Conservation (phyloP, 73 alveolate species). For the Blepharisma stoltei region DNA sequence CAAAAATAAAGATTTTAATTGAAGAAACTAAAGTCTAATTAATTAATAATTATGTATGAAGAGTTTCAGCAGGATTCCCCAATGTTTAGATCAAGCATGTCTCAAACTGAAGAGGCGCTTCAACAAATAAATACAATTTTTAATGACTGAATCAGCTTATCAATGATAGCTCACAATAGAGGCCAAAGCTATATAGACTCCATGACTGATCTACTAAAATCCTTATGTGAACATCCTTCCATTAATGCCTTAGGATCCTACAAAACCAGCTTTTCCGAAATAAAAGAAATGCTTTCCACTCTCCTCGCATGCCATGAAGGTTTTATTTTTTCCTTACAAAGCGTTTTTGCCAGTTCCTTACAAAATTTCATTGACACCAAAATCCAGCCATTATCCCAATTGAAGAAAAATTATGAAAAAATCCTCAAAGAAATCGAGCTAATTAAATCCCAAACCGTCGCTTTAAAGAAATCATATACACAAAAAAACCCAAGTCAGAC, state of each 20-base stretch:
- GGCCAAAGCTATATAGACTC: slow-evolving; percentile 5
- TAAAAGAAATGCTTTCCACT: background rate
- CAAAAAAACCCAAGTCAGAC: background rate
- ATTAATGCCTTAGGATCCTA: background rate
- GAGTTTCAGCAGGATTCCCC: slow-evolving; percentile 6
- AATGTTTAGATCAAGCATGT: background rate
- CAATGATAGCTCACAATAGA: background rate
- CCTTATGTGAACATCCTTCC: background rate
- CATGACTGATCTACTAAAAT: background rate
- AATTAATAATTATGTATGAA: no score
- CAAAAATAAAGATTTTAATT: no score
- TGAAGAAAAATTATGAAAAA: background rate
- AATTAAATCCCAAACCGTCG: background rate
- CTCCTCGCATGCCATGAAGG: slow-evolving; percentile 20
- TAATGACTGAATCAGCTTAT: background rate
- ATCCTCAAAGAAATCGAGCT: background rate
- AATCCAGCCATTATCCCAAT: background rate
- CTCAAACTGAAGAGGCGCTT: background rate
- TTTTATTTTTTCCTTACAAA: background rate
- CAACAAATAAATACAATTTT: background rate
- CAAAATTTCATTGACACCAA: background rate
- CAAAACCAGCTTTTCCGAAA: background rate
- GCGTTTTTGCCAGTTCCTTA: background rate
- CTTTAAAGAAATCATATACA: background rate
- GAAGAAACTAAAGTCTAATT: no score